Conservation (phyloP, 257 asterid species). For the Forsythia suspensa region DNA sequence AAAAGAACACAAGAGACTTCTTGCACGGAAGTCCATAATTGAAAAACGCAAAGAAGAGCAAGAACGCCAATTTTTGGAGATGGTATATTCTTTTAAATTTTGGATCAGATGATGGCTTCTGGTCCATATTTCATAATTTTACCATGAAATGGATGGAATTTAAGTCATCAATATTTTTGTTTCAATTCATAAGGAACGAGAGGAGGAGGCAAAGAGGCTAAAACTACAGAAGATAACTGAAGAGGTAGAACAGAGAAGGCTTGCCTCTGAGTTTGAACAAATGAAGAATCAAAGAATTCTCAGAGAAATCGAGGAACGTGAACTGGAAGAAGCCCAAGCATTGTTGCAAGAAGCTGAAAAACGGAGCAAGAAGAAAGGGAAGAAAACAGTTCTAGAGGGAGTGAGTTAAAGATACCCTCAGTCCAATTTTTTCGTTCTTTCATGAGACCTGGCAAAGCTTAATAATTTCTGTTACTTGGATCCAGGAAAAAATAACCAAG, state of each 20-base stretch:
- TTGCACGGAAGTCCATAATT: conserved; percentile 79
- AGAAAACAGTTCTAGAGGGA: conserved; percentile 71
- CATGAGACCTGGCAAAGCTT: neutral
- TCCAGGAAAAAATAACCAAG: conserved; percentile 79
- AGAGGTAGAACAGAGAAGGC: conserved; percentile 75
- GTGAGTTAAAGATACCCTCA: conserved; percentile 41
- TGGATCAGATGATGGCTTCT: conserved; percentile 4
- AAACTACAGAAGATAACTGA: conserved; percentile 70
- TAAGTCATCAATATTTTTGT: neutral
- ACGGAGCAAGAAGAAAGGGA: conserved; percentile 68
- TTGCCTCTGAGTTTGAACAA: conserved; percentile 72
- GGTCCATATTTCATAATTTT: neutral
- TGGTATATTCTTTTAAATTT: conserved; percentile 40
- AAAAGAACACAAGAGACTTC: conserved; percentile 86
- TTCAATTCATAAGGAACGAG: conserved; percentile 64
- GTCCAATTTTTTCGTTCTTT: neutral
- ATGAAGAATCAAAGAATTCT: conserved; percentile 75
- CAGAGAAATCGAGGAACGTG: conserved; percentile 91
- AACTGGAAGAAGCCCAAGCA: conserved; percentile 73
- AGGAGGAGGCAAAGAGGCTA: conserved; percentile 77
- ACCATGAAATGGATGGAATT: neutral
- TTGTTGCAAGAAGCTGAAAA: conserved; percentile 65
- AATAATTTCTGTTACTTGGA: conserved; percentile 11
- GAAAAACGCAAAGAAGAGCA: conserved; percentile 98
- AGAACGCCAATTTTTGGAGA: conserved; percentile 80